These are phyloP conservation scores for Penicillium atrosanguineum DNA, from an alignment of 495 filamentous ascomycete genomes.

Conservation along the genomic window DNA sequence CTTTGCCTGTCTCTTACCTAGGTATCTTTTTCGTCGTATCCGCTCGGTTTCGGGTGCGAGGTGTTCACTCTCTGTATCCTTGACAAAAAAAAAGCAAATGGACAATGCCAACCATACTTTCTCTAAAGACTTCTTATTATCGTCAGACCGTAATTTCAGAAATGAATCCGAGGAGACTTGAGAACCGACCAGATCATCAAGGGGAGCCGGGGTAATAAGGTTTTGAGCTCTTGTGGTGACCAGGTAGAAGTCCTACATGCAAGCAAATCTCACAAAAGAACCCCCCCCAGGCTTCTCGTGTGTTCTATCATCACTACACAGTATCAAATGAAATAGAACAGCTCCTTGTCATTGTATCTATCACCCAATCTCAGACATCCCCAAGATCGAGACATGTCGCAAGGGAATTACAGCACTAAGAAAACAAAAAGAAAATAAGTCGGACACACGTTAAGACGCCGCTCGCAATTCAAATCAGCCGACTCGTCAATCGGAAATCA, in stretches of 20 bases:
- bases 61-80: slow-evolving; percentile 19
- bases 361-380: slow-evolving; percentile 10
- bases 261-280: no score
- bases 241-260: no score
- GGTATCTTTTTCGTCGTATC: slow-evolving; percentile 6
- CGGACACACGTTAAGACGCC: slow-evolving; percentile 36
- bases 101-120: slow-evolving; percentile 18
- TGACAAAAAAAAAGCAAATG: slow-evolving; percentile 13
- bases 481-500: slow-evolving; percentile 21
- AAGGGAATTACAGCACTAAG: slow-evolving; percentile 14
- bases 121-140: not conserved
- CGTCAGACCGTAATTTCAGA: no score
- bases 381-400: slow-evolving; percentile 11
- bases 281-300: no score
- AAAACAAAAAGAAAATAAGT: slow-evolving; percentile 11
- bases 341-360: slow-evolving; percentile 25
- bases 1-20: slow-evolving; percentile 14
- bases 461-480: slow-evolving; percentile 29
- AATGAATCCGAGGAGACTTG: no score
- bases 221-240: no score
- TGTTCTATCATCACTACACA: not conserved
- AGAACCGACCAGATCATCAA: no score
- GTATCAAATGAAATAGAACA: not conserved
- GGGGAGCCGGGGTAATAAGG: no score
- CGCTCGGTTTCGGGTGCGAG: slow-evolving; percentile 7